Conservation (phyloP, 2,329 filamentous ascomycete species). For the Colletotrichum shisoi region DNA sequence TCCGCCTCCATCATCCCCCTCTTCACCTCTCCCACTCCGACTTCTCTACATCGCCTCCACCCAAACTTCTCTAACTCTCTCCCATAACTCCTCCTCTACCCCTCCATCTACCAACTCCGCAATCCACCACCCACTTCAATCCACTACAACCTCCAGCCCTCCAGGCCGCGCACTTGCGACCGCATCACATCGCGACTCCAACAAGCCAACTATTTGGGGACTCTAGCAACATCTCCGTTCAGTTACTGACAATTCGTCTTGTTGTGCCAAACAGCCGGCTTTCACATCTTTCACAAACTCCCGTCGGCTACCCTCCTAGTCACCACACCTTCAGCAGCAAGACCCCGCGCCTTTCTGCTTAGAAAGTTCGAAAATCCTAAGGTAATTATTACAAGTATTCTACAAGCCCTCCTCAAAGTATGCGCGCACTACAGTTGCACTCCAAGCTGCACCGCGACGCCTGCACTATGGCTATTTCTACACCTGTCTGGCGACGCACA, state of each 20-base stretch:
- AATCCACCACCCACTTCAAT: constrained; percentile 33
- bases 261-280: not conserved
- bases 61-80: constrained; percentile 41
- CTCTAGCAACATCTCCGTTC: not conserved
- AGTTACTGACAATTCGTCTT: not conserved
- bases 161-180: not conserved
- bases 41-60: constrained; percentile 39
- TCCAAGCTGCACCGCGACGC: not conserved
- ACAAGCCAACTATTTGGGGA: constrained; percentile 14
- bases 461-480: no score
- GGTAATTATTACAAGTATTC: constrained; percentile 22
- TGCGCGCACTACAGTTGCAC: not conserved
- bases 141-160: constrained; percentile 22
- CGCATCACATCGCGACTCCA: constrained; percentile 19
- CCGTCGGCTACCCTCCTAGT: not conserved
- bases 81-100: constrained; percentile 39
- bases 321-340: not conserved
- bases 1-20: constrained; percentile 40
- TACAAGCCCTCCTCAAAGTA: constrained; percentile 11
- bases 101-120: constrained; percentile 27
- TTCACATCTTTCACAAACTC: not conserved
- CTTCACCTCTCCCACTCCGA: constrained; percentile 41
- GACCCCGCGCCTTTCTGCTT: constrained; percentile 25
- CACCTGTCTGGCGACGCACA: no score
- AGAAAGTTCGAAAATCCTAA: constrained; percentile 18